Evolutionary conservation across 768 basidiomycete genomes (phyloP).

Genomic region (Rubroboletus satanas): DNA sequence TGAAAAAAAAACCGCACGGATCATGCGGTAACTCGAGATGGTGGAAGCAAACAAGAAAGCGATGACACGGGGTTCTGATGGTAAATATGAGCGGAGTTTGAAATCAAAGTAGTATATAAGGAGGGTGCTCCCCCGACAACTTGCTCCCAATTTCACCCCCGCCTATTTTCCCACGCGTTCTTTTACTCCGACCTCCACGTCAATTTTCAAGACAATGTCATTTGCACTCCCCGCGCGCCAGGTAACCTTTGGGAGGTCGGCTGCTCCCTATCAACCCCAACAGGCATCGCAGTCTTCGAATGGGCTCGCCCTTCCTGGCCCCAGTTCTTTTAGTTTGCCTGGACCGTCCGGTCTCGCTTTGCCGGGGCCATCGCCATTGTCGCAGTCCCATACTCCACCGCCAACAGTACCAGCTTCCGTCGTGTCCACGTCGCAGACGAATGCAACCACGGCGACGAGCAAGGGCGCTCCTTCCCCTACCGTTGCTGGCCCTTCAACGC

Average conservation of each 20-base stretch:
- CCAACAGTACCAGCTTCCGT: constrained; percentile 13
- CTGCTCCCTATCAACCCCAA: constrained; percentile 42
- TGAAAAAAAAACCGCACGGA: constrained; percentile 5
- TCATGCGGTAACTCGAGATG: constrained; percentile 10
- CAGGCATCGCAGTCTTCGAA: constrained; percentile 40
- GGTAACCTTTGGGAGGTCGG: constrained; percentile 70
- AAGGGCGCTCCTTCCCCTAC: constrained; percentile 36
- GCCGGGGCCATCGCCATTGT: constrained; percentile 56
- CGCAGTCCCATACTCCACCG: constrained; percentile 37
- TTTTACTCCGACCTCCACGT: constrained; percentile 22
- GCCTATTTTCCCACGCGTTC: constrained; percentile 27
- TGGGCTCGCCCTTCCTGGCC: constrained; percentile 55
- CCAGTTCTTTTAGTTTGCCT: constrained; percentile 43
- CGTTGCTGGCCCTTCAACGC: constrained; percentile 56
- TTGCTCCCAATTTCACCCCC: constrained; percentile 24
- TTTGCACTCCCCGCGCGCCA: constrained; percentile 76
- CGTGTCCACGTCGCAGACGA: constrained; percentile 17
- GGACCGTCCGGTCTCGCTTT: constrained; percentile 45
- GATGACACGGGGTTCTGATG: constrained; percentile 2
- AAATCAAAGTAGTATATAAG: constrained; percentile 30
- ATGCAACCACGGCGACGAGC: constrained; percentile 33
- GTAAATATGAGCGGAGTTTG: constrained; percentile 31
- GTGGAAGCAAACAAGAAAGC: constrained; percentile 27
- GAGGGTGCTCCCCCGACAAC: constrained; percentile 7
- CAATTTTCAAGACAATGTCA: constrained; percentile 35